phyloP scores from a whole-genome alignment of 441 rosid genomes.

The Corymbia citriodora region DNA sequence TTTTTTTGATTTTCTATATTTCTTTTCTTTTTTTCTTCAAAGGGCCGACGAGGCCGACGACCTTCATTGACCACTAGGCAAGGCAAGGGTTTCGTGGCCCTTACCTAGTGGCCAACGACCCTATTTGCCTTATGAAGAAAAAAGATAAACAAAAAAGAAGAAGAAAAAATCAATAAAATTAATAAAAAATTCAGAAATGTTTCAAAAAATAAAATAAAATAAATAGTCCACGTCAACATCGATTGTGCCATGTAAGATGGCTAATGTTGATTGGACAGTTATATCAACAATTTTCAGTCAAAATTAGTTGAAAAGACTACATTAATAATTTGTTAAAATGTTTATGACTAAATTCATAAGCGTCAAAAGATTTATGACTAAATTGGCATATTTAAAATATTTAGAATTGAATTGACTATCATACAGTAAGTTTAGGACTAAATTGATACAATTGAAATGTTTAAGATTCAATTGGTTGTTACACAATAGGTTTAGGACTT shows the following conservation, averaged over 20 bases:
- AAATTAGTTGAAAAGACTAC: fast-evolving
- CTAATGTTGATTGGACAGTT: no score
- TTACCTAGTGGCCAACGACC: no score
- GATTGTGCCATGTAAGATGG: no score
- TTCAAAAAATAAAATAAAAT: fast-evolving
- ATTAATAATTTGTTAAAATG: fast-evolving
- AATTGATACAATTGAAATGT: not conserved
- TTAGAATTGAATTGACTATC: fast-evolving
- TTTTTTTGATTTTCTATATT: not conserved
- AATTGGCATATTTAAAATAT: fast-evolving
- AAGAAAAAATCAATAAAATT: not conserved
- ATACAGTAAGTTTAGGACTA: not conserved
- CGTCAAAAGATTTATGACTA: not conserved
- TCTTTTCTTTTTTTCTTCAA: not conserved
- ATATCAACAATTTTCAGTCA: not conserved
- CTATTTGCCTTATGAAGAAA: not conserved
- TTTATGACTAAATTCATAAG: not conserved
- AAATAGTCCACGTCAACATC: no score
- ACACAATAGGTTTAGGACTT: not conserved
- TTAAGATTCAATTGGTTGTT: not conserved
- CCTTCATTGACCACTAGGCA: fast-evolving
- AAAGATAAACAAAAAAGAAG: not conserved
- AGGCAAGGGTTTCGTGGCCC: not conserved
- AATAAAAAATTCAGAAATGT: not conserved
- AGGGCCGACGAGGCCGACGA: not conserved